Evolutionary conservation across 1,284 basidiomycete genomes (phyloP), one percentile per base, ranked within the genome.

Genomic region (Amylostereum chailletii): DNA sequence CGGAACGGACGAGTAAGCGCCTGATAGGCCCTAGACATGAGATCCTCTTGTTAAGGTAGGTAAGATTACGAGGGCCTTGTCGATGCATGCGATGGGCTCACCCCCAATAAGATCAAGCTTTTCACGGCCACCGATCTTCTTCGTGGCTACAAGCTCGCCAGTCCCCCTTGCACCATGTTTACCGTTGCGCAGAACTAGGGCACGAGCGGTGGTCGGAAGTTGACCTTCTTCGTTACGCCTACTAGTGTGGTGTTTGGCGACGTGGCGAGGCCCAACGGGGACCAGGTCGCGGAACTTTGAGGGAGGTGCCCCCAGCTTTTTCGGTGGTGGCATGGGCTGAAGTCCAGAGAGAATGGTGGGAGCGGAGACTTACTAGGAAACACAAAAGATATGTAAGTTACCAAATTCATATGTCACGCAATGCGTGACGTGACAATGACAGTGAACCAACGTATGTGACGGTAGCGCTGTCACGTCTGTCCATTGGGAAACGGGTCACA

Each of bases 41-140:
- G 72, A 62, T 86, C 83, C 77, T 86, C 86, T 88, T 54, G 40
- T 48, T 44, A 55, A 34, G 27, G 34, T 37, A 32, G 48, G 30
- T 30, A 37, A 7, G 29, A 19, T 19, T 19, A 19, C 19, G 19
- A 19, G 19, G 19, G 19, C 19, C 19, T 19, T 19, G 19, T 19
- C 19, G 19, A 19, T 19, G 19, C 19, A 19, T 19, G 39, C 30
- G 7, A 41, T 4, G 31, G 4, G 65, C 68, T 48, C 59, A 86
- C 86, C 85, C 55, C 83, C 84, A 36, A 89, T 66, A 31, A 89
- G 71, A 60, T 87, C 84, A 31, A 89, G 69, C 58, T 89, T 89
- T 65, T 90, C 86, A 58, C 83, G 73, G 1, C 86, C 86, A 50
- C 74, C 79, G 56, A 87, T 75, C 59, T 73, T 83, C 34, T 66